phyloP scores from a whole-genome alignment of 2,329 filamentous ascomycete genomes.

The Ceratocystis huliohia region DNA sequence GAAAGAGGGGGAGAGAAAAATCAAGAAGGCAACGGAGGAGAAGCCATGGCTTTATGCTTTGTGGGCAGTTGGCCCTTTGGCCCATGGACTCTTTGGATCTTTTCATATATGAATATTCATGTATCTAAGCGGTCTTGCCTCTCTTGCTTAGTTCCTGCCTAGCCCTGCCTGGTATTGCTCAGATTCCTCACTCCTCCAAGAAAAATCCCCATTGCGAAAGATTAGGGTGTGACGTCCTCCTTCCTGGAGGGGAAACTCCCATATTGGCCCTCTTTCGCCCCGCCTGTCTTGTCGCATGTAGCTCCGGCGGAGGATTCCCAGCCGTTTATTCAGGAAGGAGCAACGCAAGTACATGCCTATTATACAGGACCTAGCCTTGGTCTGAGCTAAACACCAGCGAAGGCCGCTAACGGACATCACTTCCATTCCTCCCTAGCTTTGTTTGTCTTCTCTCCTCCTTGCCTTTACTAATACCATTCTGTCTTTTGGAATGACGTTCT shows the following conservation, averaged over 20 bases:
- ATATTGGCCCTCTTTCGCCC: background rate
- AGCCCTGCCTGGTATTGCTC: background rate
- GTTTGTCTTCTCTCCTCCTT: background rate
- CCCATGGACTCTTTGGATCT: background rate
- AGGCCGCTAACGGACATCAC: conserved; percentile 9
- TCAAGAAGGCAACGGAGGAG: background rate
- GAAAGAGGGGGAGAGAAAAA: background rate
- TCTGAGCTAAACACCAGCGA: background rate
- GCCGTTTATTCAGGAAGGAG: conserved; percentile 6
- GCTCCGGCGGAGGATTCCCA: conserved; percentile 6
- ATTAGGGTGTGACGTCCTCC: conserved; percentile 4
- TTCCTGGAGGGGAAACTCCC: conserved; percentile 3
- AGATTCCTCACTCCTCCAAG: background rate
- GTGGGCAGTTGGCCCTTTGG: background rate
- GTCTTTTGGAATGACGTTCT: background rate
- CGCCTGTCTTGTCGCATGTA: conserved; percentile 1
- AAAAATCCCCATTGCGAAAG: too few species aligned
- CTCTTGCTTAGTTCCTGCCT: too few species aligned
- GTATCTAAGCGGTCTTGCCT: conserved; percentile 6
- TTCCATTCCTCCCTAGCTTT: background rate
- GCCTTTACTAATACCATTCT: background rate
- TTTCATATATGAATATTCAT: conserved; percentile 10
- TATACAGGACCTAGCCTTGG: background rate
- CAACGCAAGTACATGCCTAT: background rate
- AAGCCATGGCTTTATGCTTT: conserved; percentile 11